phyloP scores from a whole-genome alignment of 2,329 filamentous ascomycete genomes.

The Penicillium capsulatum region DNA sequence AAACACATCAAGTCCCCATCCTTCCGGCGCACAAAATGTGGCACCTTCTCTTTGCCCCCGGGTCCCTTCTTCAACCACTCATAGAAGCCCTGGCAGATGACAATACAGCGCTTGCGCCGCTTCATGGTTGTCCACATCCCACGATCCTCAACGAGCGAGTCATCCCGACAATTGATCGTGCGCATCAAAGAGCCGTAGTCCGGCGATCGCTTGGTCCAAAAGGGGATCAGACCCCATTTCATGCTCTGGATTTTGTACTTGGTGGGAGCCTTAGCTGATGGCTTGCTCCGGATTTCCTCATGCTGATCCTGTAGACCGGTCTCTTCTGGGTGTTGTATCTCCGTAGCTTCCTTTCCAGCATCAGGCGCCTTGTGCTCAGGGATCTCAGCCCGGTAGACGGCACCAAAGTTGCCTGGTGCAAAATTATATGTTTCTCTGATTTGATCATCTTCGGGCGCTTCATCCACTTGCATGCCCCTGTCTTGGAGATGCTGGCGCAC shows the following conservation, averaged over 20 bases:
- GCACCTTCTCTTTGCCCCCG: slow-evolving; percentile 71
- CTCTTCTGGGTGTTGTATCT: slow-evolving; percentile 13
- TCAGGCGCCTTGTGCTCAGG: slow-evolving; percentile 52
- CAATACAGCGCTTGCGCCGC: slow-evolving; percentile 77
- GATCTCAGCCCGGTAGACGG: slow-evolving; percentile 77
- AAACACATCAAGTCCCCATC: slow-evolving; percentile 84
- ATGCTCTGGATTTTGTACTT: slow-evolving; percentile 84
- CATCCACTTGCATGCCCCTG: slow-evolving; percentile 67
- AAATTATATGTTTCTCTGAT: slow-evolving; percentile 84
- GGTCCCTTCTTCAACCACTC: slow-evolving; percentile 83
- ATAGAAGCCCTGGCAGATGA: slow-evolving; percentile 89
- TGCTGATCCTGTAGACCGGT: no score
- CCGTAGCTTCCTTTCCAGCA: slow-evolving; percentile 18
- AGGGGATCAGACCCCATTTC: slow-evolving; percentile 94
- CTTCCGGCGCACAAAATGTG: slow-evolving; percentile 75
- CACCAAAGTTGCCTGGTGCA: slow-evolving; percentile 77
- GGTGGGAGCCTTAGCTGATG: slow-evolving; percentile 33
- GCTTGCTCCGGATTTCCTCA: slow-evolving; percentile 7
- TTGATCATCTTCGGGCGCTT: slow-evolving; percentile 67
- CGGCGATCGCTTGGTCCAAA: slow-evolving; percentile 82
- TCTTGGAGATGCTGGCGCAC: slow-evolving; percentile 69
- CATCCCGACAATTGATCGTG: slow-evolving; percentile 93
- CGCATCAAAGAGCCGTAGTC: slow-evolving; percentile 74
- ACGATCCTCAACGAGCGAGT: slow-evolving; percentile 68
- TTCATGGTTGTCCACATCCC: slow-evolving; percentile 96